Percentiles rank a stretch among this genome's conserved stretches.
These are phyloP conservation scores for Penicillium psychrofluorescens DNA, from an alignment of 495 filamentous ascomycete species.

Conservation along the genomic window DNA sequence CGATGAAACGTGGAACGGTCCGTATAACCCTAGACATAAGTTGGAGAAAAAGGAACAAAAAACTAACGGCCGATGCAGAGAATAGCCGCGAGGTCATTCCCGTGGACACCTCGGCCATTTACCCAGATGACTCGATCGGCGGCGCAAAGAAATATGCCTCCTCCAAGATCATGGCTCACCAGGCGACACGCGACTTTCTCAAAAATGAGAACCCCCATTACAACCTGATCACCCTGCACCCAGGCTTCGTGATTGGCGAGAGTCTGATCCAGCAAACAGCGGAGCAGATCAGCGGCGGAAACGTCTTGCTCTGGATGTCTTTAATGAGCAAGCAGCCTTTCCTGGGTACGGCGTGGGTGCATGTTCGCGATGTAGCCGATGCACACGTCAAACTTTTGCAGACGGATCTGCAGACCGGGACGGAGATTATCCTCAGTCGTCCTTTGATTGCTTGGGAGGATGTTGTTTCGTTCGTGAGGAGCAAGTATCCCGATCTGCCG, in stretches of 20 bases:
- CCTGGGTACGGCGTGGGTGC: constrained; percentile 5
- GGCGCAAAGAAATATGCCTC: constrained; percentile 7
- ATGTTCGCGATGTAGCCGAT: constrained; percentile 12
- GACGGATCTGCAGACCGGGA: constrained; percentile 1
- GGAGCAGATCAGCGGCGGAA: constrained; percentile 5
- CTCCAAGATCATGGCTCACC: constrained; percentile 20
- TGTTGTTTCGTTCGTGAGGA: constrained; percentile 13
- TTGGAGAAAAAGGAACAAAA: no score
- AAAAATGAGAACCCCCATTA: constrained; percentile 8
- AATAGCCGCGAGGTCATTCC: constrained; percentile 2
- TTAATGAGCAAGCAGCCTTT: constrained; percentile 1
- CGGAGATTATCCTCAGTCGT: constrained; percentile 13
- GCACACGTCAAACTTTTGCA: constrained; percentile 12
- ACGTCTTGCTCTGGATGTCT: constrained; percentile 4
- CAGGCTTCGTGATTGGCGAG: constrained; percentile 9
- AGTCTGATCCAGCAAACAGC: constrained; percentile 7
- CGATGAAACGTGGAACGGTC: background rate
- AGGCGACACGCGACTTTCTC: constrained; percentile 18
- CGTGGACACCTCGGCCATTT: background rate
- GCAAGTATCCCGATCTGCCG: constrained; percentile 18
- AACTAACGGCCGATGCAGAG: background rate
- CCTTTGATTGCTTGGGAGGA: constrained; percentile 15
- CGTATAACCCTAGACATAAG: no score
- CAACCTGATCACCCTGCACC: constrained; percentile 9
- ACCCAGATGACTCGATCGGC: constrained; percentile 1